phyloP scores from a whole-genome alignment of 768 basidiomycete genomes.

The Termitomyces sp. region DNA sequence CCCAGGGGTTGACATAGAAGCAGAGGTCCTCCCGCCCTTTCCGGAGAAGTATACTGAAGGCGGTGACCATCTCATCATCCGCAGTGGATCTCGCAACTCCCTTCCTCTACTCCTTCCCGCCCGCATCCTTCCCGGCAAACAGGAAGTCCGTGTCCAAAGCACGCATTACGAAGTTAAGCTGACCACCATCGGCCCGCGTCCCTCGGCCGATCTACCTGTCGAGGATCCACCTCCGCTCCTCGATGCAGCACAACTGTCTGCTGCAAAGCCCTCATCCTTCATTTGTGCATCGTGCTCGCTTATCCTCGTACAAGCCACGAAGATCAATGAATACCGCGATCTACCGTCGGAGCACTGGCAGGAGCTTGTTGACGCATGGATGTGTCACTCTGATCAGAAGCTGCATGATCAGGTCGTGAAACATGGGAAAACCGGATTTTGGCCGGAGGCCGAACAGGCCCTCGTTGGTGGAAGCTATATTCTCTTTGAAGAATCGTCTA shows the following conservation, averaged over 20 bases:
- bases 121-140: conserved; percentile 52
- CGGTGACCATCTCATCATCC: conserved; percentile 58
- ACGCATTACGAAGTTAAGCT: conserved; percentile 74
- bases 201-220: conserved; percentile 14
- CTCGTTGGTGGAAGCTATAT: conserved; percentile 91
- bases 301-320: conserved; percentile 57
- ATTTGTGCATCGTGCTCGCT: conserved; percentile 77
- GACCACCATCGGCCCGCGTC: conserved; percentile 23
- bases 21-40: conserved; percentile 56
- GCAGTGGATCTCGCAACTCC: conserved; percentile 52
- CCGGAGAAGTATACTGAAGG: conserved; percentile 31
- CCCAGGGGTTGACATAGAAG: conserved; percentile 49
- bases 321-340: conserved; percentile 60
- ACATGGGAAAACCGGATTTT: conserved; percentile 62
- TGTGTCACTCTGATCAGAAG: conserved; percentile 91
- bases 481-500: conserved; percentile 59
- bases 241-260: conserved; percentile 60
- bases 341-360: conserved; percentile 97
- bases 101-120: conserved; percentile 52
- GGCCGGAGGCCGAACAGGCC: conserved; percentile 67
- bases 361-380: conserved; percentile 96
- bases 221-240: conserved; percentile 45
- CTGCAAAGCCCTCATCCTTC: conserved; percentile 56
- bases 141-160: conserved; percentile 49
- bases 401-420: conserved; percentile 64